Percentiles rank a stretch among this genome's conserved stretches.
Evolutionary conservation across 768 basidiomycete species (phyloP).

Genomic region (Collybiopsis luxurians): DNA sequence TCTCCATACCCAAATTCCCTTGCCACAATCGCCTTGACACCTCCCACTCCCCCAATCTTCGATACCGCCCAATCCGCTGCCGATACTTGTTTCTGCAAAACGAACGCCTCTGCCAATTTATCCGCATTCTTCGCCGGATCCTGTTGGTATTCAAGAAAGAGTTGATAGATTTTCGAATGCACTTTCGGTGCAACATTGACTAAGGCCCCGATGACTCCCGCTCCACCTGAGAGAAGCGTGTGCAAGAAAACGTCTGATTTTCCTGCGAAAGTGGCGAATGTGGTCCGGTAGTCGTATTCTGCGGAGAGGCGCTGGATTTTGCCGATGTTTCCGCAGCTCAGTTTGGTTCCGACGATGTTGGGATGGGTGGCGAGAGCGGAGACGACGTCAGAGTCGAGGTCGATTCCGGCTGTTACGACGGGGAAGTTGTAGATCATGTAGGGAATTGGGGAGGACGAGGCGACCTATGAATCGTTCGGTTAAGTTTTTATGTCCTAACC

Average conservation of each 20-base stretch:
- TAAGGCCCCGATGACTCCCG: conserved; percentile 65
- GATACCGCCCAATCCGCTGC: conserved; percentile 66
- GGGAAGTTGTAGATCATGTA: conserved; percentile 88
- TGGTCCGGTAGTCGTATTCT: conserved; percentile 39
- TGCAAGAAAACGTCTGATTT: conserved; percentile 68
- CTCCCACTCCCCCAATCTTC: conserved; percentile 65
- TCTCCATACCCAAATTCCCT: conserved; percentile 65
- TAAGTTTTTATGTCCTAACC: not conserved
- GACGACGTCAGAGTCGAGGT: conserved; percentile 81
- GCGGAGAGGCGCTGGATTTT: conserved; percentile 77
- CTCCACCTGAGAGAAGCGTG: conserved; percentile 57
- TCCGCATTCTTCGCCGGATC: not conserved
- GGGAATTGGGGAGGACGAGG: conserved; percentile 65
- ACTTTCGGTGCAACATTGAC: conserved; percentile 61
- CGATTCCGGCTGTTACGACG: conserved; percentile 73
- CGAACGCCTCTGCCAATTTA: conserved; percentile 50
- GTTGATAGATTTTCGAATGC: conserved; percentile 46
- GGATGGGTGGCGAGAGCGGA: conserved; percentile 68
- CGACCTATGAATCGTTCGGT: conserved; percentile 42
- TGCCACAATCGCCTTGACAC: conserved; percentile 61
- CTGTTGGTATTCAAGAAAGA: conserved; percentile 48
- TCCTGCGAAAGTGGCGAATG: conserved; percentile 75
- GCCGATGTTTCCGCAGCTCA: conserved; percentile 84
- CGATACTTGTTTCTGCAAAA: conserved; percentile 56
- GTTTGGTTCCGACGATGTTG: conserved; percentile 83